Evolutionary conservation across 2,329 filamentous ascomycete genomes (phyloP).

Genomic region (Albophoma yamanashiensis): DNA sequence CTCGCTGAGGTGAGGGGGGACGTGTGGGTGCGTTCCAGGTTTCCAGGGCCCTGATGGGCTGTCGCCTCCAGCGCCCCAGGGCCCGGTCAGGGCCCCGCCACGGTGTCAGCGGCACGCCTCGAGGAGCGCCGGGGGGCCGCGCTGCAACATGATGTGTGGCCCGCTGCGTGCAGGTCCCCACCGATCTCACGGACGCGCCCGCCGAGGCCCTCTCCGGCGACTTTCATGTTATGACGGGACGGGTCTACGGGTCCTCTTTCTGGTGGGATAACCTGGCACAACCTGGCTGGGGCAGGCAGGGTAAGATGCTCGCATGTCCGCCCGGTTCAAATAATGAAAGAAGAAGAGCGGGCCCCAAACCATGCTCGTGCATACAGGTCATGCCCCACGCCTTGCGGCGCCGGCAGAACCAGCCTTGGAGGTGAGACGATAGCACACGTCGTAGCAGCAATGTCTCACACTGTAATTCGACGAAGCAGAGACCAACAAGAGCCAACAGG

Average conservation of each 20-base stretch:
- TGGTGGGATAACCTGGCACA: no score
- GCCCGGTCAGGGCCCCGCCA: neutral
- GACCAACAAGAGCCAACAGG: neutral
- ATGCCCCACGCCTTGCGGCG: no score
- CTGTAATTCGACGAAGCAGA: neutral
- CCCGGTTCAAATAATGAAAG: no score
- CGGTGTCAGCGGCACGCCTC: neutral
- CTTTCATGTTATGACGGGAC: neutral
- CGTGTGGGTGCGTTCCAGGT: neutral
- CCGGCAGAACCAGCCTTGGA: neutral
- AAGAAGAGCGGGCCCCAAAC: no score
- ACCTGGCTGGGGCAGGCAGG: no score
- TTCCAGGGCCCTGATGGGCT: neutral
- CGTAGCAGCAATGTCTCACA: neutral
- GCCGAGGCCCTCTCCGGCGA: neutral
- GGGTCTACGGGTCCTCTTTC: neutral
- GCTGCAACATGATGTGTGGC: neutral
- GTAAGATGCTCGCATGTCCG: no score
- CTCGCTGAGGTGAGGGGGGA: neutral
- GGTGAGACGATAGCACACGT: neutral
- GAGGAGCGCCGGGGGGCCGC: neutral
- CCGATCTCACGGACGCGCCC: neutral
- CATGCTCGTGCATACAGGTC: no score
- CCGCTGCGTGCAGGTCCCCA: neutral
- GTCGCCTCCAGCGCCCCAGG: neutral